Evolutionary conservation across 1,284 basidiomycete species (phyloP), one percentile per base, ranked within the genome.

Genomic region (Schizopora paradoxa): DNA sequence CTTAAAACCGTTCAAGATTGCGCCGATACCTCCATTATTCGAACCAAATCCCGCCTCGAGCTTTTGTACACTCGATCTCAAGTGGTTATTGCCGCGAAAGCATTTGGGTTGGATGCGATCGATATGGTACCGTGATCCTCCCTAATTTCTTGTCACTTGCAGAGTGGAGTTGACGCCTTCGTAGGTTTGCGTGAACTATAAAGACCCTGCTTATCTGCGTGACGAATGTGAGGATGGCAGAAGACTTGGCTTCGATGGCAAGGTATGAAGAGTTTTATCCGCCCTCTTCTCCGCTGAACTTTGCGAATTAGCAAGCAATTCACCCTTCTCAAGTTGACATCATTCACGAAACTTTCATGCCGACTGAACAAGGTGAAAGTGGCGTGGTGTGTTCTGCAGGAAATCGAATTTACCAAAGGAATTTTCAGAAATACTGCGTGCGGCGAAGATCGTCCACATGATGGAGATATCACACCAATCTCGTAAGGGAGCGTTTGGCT

Each of bases 181-280:
- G 11, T 56, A 91, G 86, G 91, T 95, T 1, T 95, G 92, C 61
- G 81, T 94, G 28, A 84, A 92, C 60, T 95, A 92, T 69, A 88
- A 89, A 60, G 82, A 94, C 59, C 58, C 69, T 3, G 73, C 75
- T 4, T 79, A 80, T 52, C 70, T 96, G 14, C 66, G 68, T 41
- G 78, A 85, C 3, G 92, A 96, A 61, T 89, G 86, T 45, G 65
- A 74, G 48, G 91, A 95, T 55, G 91, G 86, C 0, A 65, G 82
- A 36, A 66, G 79, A 46, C 66, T 93, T 6, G 91, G 91, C 0
- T 94, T 91, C 57, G 85, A 82, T 21, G 91, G 91, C 38, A 95
- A 95, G 73, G 89, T 82, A 50, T 21, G 63, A 35, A 14, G 26
- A 5, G 14, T 36, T 0, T 16, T 22, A 34, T 6, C 40, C 27